Evolutionary conservation across 1,284 basidiomycete genomes (phyloP).

Genomic region (Boletus mariae): DNA sequence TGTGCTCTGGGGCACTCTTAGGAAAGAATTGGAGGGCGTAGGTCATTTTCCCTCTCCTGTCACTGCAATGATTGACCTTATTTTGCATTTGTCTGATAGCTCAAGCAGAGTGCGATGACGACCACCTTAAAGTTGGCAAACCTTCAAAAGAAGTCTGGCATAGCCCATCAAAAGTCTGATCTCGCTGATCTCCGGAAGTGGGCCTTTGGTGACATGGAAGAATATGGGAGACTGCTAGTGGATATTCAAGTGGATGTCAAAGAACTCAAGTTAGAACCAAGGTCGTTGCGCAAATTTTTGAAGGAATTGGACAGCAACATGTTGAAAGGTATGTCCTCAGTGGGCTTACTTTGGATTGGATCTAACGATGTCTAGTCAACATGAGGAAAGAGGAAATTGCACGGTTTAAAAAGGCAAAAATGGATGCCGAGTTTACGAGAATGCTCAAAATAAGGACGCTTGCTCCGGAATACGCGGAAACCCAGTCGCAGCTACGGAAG

Average conservation of each 20-base stretch:
- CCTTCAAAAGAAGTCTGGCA: slow-evolving; percentile 36
- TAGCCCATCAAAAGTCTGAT: slow-evolving; percentile 42
- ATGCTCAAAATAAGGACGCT: slow-evolving; percentile 78
- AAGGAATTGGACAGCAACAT: slow-evolving; percentile 59
- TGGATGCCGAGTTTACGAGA: slow-evolving; percentile 75
- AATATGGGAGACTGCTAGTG: slow-evolving; percentile 48
- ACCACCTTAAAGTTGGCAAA: slow-evolving; percentile 33
- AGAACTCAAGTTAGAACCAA: slow-evolving; percentile 44
- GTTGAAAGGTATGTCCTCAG: slow-evolving; percentile 54
- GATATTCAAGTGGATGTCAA: slow-evolving; percentile 51
- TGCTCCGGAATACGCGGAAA: slow-evolving; percentile 86
- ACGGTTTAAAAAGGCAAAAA: slow-evolving; percentile 71
- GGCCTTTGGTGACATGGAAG: slow-evolving; percentile 49
- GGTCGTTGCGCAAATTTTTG: slow-evolving; percentile 40
- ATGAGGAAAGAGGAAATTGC: slow-evolving; percentile 73
- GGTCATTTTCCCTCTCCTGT: slow-evolving; percentile 7
- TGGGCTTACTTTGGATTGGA: not conserved
- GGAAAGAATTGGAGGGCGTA: slow-evolving; percentile 55
- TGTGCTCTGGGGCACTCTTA: slow-evolving; percentile 41
- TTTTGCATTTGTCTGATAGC: slow-evolving; percentile 30
- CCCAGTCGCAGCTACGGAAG: slow-evolving; percentile 70
- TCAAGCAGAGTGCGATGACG: slow-evolving; percentile 38
- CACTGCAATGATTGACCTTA: not conserved
- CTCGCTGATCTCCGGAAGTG: slow-evolving; percentile 49
- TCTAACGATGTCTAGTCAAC: slow-evolving; percentile 44